Evolutionary conservation across 192 early-diverging fungal species (phyloP), one percentile per base, ranked within the genome.

Genomic region (Backusella tarrabulga): DNA sequence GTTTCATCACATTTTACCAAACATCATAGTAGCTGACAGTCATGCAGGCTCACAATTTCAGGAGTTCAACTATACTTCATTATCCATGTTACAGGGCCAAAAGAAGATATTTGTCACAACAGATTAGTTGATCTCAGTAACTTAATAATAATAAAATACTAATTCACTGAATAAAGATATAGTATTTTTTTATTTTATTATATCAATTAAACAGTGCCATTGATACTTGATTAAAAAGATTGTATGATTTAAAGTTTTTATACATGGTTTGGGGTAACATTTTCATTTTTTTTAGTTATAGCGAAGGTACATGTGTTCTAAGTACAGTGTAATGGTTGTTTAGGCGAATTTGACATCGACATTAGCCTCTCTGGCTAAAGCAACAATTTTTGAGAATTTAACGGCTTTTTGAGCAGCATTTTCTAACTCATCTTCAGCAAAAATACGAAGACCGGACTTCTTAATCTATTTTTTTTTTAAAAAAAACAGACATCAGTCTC

Each of bases 341-440:
- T 79, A 79, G 21, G 52, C 90, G 79, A 96, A 94, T 70, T 83
- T 87, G 77, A 96, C 92, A 56, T 92, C 77, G 52, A 96, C 89
- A 34, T 91, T 85, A 67, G 93, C 92, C 74, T 94, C 78, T 69
- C 91, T 87, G 38, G 92, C 93, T 81, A 94, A 82, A 72, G 90
- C 85, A 68, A 95, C 93, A 85, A 97, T 95, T 72, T 93, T 91
- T 81, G 90, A 89, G 83, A 96, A 86, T 74, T 89, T 83, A n/a
- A 97, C 96, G 60, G 92, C 91, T 88, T 95, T 96, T 46, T 82
- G 84, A 29, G 98, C 97, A 70, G 98, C 98, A 83, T 94, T 91
- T 83, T 98, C 98, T 73, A 99, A 87, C 83, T 98, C 95, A 81
- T 99, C 97, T 76, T 92, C 90, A 67, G 97, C 89, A 86, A 96